Evolutionary conservation across 345 rosid species (phyloP).

Genomic region (Trapa incisa): DNA sequence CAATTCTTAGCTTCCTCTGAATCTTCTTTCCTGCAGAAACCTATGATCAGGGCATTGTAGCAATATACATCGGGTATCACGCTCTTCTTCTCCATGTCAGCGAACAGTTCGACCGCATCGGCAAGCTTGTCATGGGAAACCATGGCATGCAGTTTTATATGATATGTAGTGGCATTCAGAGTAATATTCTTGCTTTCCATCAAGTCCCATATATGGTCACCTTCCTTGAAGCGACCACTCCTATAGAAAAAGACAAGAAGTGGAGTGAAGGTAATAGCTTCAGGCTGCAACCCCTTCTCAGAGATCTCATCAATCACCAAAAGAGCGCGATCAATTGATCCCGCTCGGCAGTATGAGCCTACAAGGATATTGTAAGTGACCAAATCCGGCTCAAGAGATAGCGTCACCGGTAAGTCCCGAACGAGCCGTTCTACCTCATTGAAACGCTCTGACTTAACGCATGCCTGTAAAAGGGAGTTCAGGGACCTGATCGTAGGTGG

Average conservation of each 20-base stretch:
- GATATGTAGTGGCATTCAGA: slow-evolving; percentile 17
- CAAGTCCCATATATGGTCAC: slow-evolving; percentile 19
- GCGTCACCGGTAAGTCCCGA: slow-evolving; percentile 7
- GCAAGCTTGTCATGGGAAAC: slow-evolving; percentile 3
- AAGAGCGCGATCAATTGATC: slow-evolving; percentile 15
- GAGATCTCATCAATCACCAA: slow-evolving; percentile 17
- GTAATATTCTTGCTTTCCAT: slow-evolving; percentile 18
- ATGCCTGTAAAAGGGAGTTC: slow-evolving; percentile 20
- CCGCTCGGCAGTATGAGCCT: slow-evolving; percentile 20
- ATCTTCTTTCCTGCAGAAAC: slow-evolving; percentile 12
- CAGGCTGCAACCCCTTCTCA: slow-evolving; percentile 11
- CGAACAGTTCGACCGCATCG: slow-evolving; percentile 16
- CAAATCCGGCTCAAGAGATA: slow-evolving; percentile 15
- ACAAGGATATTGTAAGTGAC: slow-evolving; percentile 17
- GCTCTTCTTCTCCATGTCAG: slow-evolving; percentile 17
- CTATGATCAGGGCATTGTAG: slow-evolving; percentile 19
- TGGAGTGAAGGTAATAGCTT: slow-evolving; percentile 17
- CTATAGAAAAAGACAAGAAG: slow-evolving; percentile 16
- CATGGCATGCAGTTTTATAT: slow-evolving; percentile 20
- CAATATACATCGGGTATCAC: slow-evolving; percentile 13
- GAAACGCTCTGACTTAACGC: slow-evolving; percentile 9
- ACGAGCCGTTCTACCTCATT: slow-evolving; percentile 13
- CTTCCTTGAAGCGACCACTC: slow-evolving; percentile 18
- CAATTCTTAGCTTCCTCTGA: slow-evolving; percentile 20
- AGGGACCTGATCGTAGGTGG: slow-evolving; percentile 16